Evolutionary conservation across 306 rosid species (phyloP).

Genomic region (Inga laurina): DNA sequence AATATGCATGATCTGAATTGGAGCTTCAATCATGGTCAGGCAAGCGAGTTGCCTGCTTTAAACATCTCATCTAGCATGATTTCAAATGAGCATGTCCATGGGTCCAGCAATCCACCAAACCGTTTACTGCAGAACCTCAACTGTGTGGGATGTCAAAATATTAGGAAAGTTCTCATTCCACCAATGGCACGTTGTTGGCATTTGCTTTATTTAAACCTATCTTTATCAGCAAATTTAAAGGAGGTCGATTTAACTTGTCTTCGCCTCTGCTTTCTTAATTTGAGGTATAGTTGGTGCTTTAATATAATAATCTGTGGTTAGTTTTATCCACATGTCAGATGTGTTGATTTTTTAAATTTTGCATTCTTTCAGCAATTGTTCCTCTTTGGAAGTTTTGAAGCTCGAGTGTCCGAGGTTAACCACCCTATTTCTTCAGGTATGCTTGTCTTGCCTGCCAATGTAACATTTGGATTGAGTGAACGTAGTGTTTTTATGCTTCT

Average conservation of each 20-base stretch:
- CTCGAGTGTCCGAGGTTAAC: slow-evolving; percentile 78
- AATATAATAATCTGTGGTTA: background rate
- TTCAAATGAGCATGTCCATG: slow-evolving; percentile 32
- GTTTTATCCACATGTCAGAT: slow-evolving; percentile 17
- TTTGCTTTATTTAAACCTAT: slow-evolving; percentile 64
- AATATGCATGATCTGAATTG: slow-evolving; percentile 88
- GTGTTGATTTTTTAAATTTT: slow-evolving; percentile 21
- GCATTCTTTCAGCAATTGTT: slow-evolving; percentile 64
- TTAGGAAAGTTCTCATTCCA: slow-evolving; percentile 79
- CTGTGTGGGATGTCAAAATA: slow-evolving; percentile 85
- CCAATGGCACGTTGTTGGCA: slow-evolving; percentile 62
- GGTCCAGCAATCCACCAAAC: slow-evolving; percentile 49
- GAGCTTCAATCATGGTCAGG: slow-evolving; percentile 49
- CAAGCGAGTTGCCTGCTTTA: slow-evolving; percentile 27
- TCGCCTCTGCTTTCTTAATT: slow-evolving; percentile 69
- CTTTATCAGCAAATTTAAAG: slow-evolving; percentile 74
- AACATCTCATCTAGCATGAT: slow-evolving; percentile 29
- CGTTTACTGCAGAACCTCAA: slow-evolving; percentile 84
- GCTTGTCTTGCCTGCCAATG: slow-evolving; percentile 9
- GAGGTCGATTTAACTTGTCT: slow-evolving; percentile 74
- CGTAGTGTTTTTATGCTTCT: slow-evolving; percentile 5
- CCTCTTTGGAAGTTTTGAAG: slow-evolving; percentile 73
- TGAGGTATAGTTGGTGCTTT: slow-evolving; percentile 54
- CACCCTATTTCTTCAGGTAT: slow-evolving; percentile 86
- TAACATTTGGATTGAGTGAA: slow-evolving; percentile 5